A percentile compares a stretch with the other conserved stretches of the same genome.
These are phyloP conservation scores for Narthecium ossifragum DNA, from an alignment of 106 monocot genomes.

Conservation along the genomic window DNA sequence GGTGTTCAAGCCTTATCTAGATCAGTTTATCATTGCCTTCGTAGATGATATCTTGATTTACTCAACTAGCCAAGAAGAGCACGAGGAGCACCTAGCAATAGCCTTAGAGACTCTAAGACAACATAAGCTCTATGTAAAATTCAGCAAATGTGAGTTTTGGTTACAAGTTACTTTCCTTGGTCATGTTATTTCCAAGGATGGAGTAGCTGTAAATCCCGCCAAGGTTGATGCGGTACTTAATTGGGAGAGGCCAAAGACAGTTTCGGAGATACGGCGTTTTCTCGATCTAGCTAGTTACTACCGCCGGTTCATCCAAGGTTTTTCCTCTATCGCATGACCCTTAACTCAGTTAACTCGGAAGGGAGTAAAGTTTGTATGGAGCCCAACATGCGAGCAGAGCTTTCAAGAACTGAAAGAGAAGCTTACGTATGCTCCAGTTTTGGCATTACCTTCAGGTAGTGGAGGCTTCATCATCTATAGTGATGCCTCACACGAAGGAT, in stretches of 20 bases:
- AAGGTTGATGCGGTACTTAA: not conserved
- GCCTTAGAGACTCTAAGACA: not conserved
- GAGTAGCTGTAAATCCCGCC: not conserved
- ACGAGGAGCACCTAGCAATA: not conserved
- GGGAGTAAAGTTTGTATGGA: not conserved
- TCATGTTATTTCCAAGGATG: not conserved
- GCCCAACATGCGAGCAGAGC: not conserved
- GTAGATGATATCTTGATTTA: not conserved
- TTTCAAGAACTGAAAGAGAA: not conserved
- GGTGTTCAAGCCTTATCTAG: not conserved
- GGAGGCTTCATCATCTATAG: not conserved
- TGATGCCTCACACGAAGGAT: not conserved
- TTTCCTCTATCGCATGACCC: not conserved
- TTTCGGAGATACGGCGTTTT: not conserved
- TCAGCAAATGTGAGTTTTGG: not conserved
- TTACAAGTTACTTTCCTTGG: not conserved
- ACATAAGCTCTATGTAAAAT: not conserved
- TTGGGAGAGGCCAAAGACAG: not conserved
- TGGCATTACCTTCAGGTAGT: not conserved
- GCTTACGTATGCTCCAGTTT: not conserved
- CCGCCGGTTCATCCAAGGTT: not conserved
- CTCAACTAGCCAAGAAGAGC: not conserved
- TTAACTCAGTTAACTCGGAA: not conserved
- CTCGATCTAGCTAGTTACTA: not conserved
- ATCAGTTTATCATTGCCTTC: not conserved